Conservation (phyloP, 1,284 basidiomycete species). For the Ceratobasidium sp. region DNA sequence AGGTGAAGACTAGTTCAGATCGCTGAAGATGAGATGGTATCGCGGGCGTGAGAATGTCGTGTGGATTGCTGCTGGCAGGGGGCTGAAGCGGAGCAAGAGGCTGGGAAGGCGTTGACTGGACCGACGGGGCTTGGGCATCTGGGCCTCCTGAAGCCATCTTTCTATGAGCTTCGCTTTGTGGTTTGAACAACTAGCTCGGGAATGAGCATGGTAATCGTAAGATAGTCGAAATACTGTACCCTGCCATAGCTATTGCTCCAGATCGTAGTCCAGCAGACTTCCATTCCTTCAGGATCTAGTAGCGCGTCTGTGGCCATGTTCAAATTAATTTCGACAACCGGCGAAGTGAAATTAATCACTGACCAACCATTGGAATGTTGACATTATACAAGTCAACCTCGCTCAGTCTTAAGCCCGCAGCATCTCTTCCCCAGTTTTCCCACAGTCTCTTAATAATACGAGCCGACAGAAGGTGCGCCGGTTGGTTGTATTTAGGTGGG, state of each 20-base stretch:
- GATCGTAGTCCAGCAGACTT: conserved; percentile 75
- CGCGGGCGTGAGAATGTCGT: conserved; percentile 42
- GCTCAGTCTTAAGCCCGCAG: conserved; percentile 61
- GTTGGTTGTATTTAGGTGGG: conserved; percentile 63
- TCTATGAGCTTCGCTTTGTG: conserved; percentile 42
- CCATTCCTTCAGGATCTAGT: conserved; percentile 61
- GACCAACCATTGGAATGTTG: conserved; percentile 75
- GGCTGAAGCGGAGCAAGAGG: conserved; percentile 1
- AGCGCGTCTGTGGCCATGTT: conserved; percentile 54
- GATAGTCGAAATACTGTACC: not conserved
- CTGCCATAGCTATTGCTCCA: conserved; percentile 79
- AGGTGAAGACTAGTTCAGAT: conserved; percentile 73
- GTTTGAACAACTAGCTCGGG: conserved; percentile 64
- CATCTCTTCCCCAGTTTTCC: conserved; percentile 80
- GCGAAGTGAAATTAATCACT: not conserved
- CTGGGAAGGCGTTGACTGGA: conserved; percentile 26
- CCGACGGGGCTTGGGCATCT: conserved; percentile 52
- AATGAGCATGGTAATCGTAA: not conserved
- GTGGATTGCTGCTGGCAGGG: conserved; percentile 29
- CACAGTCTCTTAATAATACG: conserved; percentile 76
- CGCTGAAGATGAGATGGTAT: conserved; percentile 49
- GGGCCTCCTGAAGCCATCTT: conserved; percentile 45
- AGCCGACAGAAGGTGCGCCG: conserved; percentile 72
- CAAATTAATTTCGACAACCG: not conserved
- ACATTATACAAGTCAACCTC: conserved; percentile 83